phyloP scores from a whole-genome alignment of 805 yeast species.

The Ogataea corticis region DNA sequence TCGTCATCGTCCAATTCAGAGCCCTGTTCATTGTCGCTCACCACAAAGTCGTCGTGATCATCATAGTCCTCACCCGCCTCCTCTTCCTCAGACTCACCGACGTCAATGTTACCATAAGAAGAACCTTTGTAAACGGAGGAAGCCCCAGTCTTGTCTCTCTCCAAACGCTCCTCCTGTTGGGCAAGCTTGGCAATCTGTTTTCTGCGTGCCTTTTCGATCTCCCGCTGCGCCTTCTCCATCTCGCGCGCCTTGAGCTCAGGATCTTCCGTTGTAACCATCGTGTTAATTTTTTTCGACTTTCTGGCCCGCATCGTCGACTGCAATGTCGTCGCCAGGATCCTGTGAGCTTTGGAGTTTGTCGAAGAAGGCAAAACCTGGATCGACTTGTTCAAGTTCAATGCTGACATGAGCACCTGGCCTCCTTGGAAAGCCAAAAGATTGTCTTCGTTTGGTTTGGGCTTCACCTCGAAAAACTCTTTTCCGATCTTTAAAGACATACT shows the following conservation, averaged over 20 bases:
- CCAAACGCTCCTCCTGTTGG: slow-evolving; percentile 58
- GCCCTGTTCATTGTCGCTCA: slow-evolving; percentile 37
- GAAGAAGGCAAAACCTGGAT: slow-evolving; percentile 87
- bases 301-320: slow-evolving; percentile 45
- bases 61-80: slow-evolving; percentile 32
- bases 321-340: slow-evolving; percentile 72
- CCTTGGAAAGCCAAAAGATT: slow-evolving; percentile 72
- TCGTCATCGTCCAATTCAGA: slow-evolving; percentile 36
- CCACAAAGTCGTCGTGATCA: slow-evolving; percentile 37
- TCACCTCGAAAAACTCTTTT: slow-evolving; percentile 79
- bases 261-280: slow-evolving; percentile 56
- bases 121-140: slow-evolving; percentile 7
- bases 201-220: slow-evolving; percentile 62
- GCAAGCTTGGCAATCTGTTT: slow-evolving; percentile 55
- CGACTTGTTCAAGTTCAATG: slow-evolving; percentile 61
- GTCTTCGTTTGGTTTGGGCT: slow-evolving; percentile 63
- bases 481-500: slow-evolving; percentile 83
- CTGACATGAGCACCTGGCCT: slow-evolving; percentile 69
- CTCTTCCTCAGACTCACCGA: slow-evolving; percentile 41
- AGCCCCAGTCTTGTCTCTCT: slow-evolving; percentile 35
- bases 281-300: slow-evolving; percentile 49
- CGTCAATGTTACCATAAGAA: slow-evolving; percentile 35
- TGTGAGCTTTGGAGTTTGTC: slow-evolving; percentile 81
- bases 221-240: slow-evolving; percentile 66
- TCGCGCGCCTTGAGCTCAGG: slow-evolving; percentile 68